These are phyloP conservation scores for Cercospora sp. DNA, from an alignment of 2,329 filamentous ascomycete species.

Conservation along the genomic window DNA sequence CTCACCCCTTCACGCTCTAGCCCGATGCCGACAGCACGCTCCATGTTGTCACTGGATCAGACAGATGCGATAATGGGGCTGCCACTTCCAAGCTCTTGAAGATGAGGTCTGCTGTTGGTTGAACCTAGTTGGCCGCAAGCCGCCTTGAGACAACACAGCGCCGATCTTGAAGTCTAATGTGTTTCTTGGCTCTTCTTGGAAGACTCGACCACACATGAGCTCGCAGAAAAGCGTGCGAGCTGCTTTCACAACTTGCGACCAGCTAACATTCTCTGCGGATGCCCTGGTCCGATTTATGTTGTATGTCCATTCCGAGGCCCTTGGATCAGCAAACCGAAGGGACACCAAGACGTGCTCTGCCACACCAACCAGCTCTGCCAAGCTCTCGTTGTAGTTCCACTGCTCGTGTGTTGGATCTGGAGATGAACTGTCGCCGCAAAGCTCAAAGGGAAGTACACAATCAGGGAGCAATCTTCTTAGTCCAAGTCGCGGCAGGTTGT, in stretches of 20 bases:
- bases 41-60: background rate
- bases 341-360: background rate
- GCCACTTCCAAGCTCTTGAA: background rate
- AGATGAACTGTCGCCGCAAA: too few relatives aligned
- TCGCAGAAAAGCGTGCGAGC: background rate
- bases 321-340: background rate
- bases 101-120: background rate
- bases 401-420: too few relatives aligned
- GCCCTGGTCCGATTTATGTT: background rate
- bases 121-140: background rate
- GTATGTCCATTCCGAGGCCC: background rate
- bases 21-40: background rate
- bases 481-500: background rate
- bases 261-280: background rate
- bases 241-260: background rate
- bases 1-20: background rate
- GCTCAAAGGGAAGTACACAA: background rate
- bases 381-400: background rate
- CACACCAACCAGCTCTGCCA: background rate
- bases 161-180: slow-evolving; percentile 6
- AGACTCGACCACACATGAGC: background rate
- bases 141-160: background rate
- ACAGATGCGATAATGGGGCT: background rate
- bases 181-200: slow-evolving; percentile 7
- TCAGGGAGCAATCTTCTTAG: background rate